phyloP scores from a whole-genome alignment of 208 protist species.

The Trypanosoma boissoni region DNA sequence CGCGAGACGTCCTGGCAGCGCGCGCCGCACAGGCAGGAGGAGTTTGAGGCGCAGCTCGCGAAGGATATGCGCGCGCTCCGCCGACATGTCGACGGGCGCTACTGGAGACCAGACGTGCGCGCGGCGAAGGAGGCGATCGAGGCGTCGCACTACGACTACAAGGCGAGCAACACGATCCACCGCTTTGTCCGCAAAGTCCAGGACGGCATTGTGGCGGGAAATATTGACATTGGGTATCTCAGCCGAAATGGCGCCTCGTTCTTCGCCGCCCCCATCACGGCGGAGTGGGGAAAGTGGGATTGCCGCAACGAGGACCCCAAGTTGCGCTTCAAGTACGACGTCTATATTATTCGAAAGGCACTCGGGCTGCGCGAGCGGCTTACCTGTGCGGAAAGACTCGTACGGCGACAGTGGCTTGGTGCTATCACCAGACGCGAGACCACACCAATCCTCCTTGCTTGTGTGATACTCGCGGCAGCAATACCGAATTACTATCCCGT shows the following conservation, averaged over 20 bases:
- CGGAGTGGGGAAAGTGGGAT: slow-evolving; percentile 50
- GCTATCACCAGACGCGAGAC: slow-evolving; percentile 47
- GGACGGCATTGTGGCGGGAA: slow-evolving; percentile 38
- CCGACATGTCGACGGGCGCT: slow-evolving; percentile 63
- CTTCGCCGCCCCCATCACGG: slow-evolving; percentile 4
- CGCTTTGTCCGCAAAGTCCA: slow-evolving; percentile 60
- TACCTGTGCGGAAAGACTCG: slow-evolving; percentile 36
- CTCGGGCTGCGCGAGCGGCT: slow-evolving; percentile 57
- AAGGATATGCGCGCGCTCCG: slow-evolving; percentile 65
- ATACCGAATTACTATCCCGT: slow-evolving; percentile 63
- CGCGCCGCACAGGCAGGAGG: slow-evolving; percentile 43
- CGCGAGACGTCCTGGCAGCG: slow-evolving; percentile 53
- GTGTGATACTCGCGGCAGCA: slow-evolving; percentile 55
- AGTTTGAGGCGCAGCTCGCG: slow-evolving; percentile 65
- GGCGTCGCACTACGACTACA: slow-evolving; percentile 71
- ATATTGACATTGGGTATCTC: slow-evolving; percentile 20
- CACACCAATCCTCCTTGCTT: slow-evolving; percentile 45
- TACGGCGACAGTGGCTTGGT: slow-evolving; percentile 68
- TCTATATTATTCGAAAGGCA: slow-evolving; percentile 66
- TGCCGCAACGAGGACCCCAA: slow-evolving; percentile 79
- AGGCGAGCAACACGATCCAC: slow-evolving; percentile 41
- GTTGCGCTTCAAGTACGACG: slow-evolving; percentile 52
- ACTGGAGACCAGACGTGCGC: slow-evolving; percentile 75
- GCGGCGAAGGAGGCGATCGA: slow-evolving; percentile 80
- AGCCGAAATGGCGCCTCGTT: slow-evolving; percentile 1